A percentile compares a stretch with the other conserved stretches of the same genome.
Evolutionary conservation across 2,329 filamentous ascomycete genomes (phyloP).

Genomic region (Clonostachys sp.): DNA sequence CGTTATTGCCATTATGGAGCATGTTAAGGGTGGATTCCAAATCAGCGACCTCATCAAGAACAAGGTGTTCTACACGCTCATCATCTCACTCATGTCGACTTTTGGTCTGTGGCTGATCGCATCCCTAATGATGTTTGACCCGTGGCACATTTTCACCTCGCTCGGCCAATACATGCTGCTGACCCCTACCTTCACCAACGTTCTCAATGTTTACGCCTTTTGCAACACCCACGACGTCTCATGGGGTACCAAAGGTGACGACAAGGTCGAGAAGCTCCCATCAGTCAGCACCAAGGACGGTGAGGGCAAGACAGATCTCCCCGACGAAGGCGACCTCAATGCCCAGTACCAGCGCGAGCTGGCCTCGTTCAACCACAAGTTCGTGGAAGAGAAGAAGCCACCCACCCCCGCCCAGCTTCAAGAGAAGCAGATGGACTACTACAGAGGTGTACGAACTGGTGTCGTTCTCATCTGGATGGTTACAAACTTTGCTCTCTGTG

Average conservation of each 20-base stretch:
- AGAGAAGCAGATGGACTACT: slow-evolving; percentile 96
- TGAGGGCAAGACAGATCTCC: slow-evolving; percentile 86
- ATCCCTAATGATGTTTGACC: slow-evolving; percentile 92
- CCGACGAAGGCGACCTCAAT: slow-evolving; percentile 92
- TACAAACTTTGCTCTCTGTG: slow-evolving; percentile 83
- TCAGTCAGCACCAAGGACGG: slow-evolving; percentile 87
- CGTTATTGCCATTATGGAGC: slow-evolving; percentile 73
- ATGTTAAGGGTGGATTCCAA: slow-evolving; percentile 65
- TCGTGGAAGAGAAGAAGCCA: slow-evolving; percentile 63
- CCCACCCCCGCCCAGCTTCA: slow-evolving; percentile 50
- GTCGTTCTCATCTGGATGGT: slow-evolving; percentile 97
- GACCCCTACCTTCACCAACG: slow-evolving; percentile 95
- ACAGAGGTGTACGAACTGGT: slow-evolving; percentile 88
- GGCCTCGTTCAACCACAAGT: slow-evolving; percentile 67
- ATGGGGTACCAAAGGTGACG: slow-evolving; percentile 97
- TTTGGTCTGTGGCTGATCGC: slow-evolving; percentile 91
- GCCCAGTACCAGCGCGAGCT: slow-evolving; percentile 90
- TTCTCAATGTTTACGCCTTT: slow-evolving; percentile 98
- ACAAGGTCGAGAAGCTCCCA: slow-evolving; percentile 87
- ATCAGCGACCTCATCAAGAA: slow-evolving; percentile 77
- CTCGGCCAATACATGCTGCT: slow-evolving; percentile 93
- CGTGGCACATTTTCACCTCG: slow-evolving; percentile 98
- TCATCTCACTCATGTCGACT: slow-evolving; percentile 87
- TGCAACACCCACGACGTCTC: slow-evolving; percentile 98
- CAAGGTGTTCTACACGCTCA: slow-evolving; percentile 85